Evolutionary conservation across 192 early-diverging fungal species (phyloP).

Genomic region (Phycomyces blakesleeanus): DNA sequence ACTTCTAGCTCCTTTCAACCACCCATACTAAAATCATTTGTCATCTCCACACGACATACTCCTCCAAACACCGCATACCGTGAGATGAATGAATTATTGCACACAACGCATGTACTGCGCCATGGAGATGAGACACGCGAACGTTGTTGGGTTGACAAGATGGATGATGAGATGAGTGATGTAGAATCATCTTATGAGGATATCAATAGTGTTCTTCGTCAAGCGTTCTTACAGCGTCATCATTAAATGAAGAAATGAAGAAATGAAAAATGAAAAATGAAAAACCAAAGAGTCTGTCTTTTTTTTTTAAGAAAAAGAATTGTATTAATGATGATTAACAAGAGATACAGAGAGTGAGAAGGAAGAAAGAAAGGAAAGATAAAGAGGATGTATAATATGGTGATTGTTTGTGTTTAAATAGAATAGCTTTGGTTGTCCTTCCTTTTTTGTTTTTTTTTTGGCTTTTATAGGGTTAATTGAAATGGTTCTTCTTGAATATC

Average conservation of each 20-base stretch:
- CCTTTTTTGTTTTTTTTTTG: too few relatives aligned
- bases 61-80: not conserved
- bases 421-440: too few relatives aligned
- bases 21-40: not conserved
- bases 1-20: not conserved
- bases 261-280: not conserved
- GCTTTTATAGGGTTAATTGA: too few relatives aligned
- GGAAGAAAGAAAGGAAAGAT: too few relatives aligned
- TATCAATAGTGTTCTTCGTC: constrained; percentile 23
- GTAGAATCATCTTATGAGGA: not conserved
- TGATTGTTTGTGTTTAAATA: too few relatives aligned
- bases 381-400: too few relatives aligned
- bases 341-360: too few relatives aligned
- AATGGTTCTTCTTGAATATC: too few relatives aligned
- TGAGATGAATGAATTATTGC: constrained; percentile 25
- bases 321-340: too few relatives aligned
- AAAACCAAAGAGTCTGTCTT: not conserved
- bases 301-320: too few relatives aligned
- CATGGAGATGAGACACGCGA: constrained; percentile 21
- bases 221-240: constrained; percentile 23
- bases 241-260: not conserved
- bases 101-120: constrained; percentile 16
- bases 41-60: not conserved
- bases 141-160: constrained; percentile 19
- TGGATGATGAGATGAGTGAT: not conserved